These are phyloP conservation scores for Strobilomyces confusus DNA, from an alignment of 768 basidiomycete genomes.

Conservation along the genomic window DNA sequence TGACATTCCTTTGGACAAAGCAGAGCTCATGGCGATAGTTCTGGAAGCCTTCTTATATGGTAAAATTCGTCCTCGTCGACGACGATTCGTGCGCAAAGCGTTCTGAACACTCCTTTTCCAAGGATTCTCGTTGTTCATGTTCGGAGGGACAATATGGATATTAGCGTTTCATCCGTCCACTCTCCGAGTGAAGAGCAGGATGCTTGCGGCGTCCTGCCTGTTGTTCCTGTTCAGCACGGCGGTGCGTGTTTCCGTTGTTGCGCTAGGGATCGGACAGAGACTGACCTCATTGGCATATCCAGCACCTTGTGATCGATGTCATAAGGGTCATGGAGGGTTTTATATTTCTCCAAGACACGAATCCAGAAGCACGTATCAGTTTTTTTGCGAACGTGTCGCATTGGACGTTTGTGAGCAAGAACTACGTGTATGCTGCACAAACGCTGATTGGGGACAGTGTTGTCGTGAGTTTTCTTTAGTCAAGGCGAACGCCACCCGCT, in stretches of 20 bases:
- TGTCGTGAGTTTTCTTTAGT: conserved; percentile 17
- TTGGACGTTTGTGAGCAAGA: conserved; percentile 29
- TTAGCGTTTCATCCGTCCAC: conserved; percentile 9
- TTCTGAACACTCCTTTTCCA: background rate
- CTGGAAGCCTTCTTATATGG: conserved; percentile 22
- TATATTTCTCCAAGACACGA: conserved; percentile 14
- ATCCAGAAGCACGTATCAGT: conserved; percentile 16
- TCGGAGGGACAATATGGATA: conserved; percentile 27
- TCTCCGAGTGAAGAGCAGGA: conserved; percentile 15
- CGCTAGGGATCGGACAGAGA: background rate
- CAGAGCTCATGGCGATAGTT: conserved; percentile 17
- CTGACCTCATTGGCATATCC: background rate
- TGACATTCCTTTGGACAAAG: conserved; percentile 17
- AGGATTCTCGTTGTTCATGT: conserved; percentile 38
- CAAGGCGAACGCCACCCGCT: background rate
- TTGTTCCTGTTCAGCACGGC: conserved; percentile 30
- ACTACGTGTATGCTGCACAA: conserved; percentile 21
- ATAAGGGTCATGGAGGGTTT: conserved; percentile 27
- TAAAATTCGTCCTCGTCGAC: background rate
- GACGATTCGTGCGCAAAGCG: background rate
- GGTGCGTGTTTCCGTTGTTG: conserved; percentile 13
- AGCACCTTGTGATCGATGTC: conserved; percentile 29
- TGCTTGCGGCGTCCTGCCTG: conserved; percentile 22
- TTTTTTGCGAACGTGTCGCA: conserved; percentile 28
- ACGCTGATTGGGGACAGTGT: conserved; percentile 30